These are phyloP conservation scores for Fagopyrum esculentum DNA, from an alignment of 148 eudicot species.

Conservation along the genomic window DNA sequence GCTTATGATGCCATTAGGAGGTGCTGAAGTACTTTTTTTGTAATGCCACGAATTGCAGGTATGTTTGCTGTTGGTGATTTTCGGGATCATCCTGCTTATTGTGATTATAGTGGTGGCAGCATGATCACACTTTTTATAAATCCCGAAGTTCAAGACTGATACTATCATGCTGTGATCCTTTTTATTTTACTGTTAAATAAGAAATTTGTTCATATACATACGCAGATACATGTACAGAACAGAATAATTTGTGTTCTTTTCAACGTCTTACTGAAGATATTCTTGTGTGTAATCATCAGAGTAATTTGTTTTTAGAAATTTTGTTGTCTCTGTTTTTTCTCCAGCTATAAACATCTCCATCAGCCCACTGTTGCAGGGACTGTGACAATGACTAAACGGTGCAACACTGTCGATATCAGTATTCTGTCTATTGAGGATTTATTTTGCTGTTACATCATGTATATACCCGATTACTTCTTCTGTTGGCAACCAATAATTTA, in stretches of 20 bases:
- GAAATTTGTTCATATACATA: background rate
- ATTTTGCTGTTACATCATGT: background rate
- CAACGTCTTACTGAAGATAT: background rate
- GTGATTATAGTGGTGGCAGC: conserved; percentile 25
- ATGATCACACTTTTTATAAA: background rate
- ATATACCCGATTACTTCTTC: background rate
- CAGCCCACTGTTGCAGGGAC: background rate
- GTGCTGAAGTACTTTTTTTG: background rate
- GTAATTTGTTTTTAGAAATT: background rate
- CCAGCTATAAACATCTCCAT: background rate
- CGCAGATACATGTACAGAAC: conserved; percentile 9
- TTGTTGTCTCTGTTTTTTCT: background rate
- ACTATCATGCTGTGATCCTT: background rate
- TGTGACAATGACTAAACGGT: background rate
- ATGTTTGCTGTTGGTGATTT: conserved; percentile 33
- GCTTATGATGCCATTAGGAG: background rate
- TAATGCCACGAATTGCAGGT: conserved; percentile 16
- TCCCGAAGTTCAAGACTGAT: background rate
- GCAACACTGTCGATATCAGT: background rate
- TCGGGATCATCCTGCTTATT: conserved; percentile 37
- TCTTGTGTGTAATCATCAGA: background rate
- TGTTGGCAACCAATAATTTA: background rate
- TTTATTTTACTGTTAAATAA: conserved; percentile 6
- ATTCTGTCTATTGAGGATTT: background rate
- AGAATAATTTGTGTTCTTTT: conserved; percentile 7